Evolutionary conservation across 2,329 filamentous ascomycete genomes (phyloP).

Genomic region (Aspergillus hiratsukae): DNA sequence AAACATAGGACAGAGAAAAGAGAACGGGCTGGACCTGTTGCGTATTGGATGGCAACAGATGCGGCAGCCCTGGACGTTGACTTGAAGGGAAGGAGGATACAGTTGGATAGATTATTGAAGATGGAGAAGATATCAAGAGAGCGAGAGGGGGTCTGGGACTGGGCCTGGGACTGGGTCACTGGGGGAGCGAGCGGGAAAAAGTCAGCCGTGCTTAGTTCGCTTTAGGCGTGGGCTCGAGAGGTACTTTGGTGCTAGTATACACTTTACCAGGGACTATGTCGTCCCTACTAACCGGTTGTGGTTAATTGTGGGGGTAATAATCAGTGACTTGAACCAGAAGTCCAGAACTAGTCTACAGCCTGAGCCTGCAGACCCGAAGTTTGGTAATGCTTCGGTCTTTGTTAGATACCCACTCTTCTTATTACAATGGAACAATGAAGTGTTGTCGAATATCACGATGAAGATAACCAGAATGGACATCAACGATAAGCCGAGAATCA

Average conservation of each 20-base stretch:
- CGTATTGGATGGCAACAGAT: not conserved
- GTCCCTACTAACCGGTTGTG: not conserved
- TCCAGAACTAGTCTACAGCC: too few species aligned
- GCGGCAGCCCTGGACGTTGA: not conserved
- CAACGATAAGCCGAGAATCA: not conserved
- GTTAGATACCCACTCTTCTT: not conserved
- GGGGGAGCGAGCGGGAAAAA: constrained; percentile 3
- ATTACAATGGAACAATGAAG: not conserved
- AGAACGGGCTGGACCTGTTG: not conserved
- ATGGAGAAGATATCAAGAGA: constrained; percentile 1
- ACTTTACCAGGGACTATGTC: not conserved
- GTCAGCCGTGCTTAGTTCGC: constrained; percentile 7
- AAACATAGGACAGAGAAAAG: not conserved
- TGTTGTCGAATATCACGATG: not conserved
- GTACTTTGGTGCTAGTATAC: not conserved
- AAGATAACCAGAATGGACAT: not conserved
- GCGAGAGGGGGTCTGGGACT: not conserved
- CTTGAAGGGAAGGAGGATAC: not conserved
- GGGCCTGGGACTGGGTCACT: not conserved
- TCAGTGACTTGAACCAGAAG: not conserved
- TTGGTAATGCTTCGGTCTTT: not conserved
- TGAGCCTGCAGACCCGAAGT: not conserved
- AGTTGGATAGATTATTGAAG: constrained; percentile 1
- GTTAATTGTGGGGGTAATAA: not conserved
- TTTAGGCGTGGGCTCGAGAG: not conserved